phyloP scores from a whole-genome alignment of 1,284 basidiomycete genomes.

The Fistulinella cinereoalba region DNA sequence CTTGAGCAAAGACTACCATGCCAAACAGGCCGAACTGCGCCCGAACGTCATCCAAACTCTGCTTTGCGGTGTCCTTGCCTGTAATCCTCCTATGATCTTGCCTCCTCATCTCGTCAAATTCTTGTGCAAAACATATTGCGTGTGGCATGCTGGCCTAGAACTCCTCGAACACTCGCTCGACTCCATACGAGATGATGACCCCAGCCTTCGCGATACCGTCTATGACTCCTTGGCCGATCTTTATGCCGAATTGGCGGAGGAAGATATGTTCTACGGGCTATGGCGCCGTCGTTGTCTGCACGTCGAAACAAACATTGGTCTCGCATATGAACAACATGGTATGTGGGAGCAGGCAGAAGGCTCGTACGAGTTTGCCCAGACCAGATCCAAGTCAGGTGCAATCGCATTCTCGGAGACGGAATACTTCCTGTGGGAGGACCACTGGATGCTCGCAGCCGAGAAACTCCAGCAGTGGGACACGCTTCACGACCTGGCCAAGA shows the following conservation, averaged over 20 bases:
- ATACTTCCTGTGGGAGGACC: constrained; percentile 99
- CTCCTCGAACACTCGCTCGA: constrained; percentile 82
- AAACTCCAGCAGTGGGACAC: constrained; percentile 99
- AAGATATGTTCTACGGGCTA: constrained; percentile 96
- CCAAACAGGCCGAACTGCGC: constrained; percentile 85
- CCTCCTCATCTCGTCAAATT: constrained; percentile 97
- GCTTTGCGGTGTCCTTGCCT: constrained; percentile 81
- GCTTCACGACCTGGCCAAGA: constrained; percentile 88
- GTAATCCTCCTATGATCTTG: constrained; percentile 82
- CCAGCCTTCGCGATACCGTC: constrained; percentile 77
- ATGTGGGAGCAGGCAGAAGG: constrained; percentile 94
- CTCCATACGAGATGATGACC: constrained; percentile 77
- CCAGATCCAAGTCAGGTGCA: constrained; percentile 77
- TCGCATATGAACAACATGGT: constrained; percentile 96
- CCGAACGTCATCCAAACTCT: constrained; percentile 96
- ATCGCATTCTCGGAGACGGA: constrained; percentile 95
- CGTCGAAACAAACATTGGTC: constrained; percentile 87
- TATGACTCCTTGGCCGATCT: constrained; percentile 93
- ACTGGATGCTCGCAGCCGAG: constrained; percentile 96
- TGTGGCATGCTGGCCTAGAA: constrained; percentile 92
- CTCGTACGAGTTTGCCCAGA: constrained; percentile 90
- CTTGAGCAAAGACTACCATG: constrained; percentile 91
- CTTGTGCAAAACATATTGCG: constrained; percentile 93
- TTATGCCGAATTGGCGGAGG: constrained; percentile 94
- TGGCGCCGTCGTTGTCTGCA: constrained; percentile 91